Evolutionary conservation across 2,329 filamentous ascomycete species (phyloP).

Genomic region (Arthrobotrys sinensis): DNA sequence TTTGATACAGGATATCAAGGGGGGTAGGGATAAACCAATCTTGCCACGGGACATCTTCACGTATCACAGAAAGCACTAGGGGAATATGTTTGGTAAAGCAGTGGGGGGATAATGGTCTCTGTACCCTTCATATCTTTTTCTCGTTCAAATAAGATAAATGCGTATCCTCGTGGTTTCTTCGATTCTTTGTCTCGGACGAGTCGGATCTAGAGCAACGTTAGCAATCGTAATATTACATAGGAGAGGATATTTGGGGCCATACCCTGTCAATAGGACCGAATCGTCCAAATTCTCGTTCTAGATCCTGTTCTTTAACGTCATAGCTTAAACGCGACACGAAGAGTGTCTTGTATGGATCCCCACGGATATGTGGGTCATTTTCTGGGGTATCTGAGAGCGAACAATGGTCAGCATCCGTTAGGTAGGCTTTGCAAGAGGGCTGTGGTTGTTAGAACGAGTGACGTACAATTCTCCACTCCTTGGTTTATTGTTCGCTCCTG

Average conservation of each 20-base stretch:
- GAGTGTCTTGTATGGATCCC: constrained; percentile 94
- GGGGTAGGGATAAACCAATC: constrained; percentile 31
- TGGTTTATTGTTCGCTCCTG: constrained; percentile 77
- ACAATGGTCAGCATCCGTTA: constrained; percentile 58
- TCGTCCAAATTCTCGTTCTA: constrained; percentile 92
- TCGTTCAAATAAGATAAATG: constrained; percentile 95
- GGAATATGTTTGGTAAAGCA: constrained; percentile 63
- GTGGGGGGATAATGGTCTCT: constrained; percentile 69
- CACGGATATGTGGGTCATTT: constrained; percentile 88
- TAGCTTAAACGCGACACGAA: constrained; percentile 93
- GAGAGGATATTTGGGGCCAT: constrained; percentile 66
- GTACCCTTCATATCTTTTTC: constrained; percentile 99
- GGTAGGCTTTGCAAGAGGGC: neutral
- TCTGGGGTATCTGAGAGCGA: constrained; percentile 78
- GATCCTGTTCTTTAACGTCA: constrained; percentile 87
- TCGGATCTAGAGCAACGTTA: constrained; percentile 76
- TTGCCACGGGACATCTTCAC: constrained; percentile 62
- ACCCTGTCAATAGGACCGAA: constrained; percentile 95
- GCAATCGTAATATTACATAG: constrained; percentile 36
- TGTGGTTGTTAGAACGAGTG: neutral
- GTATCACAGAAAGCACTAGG: constrained; percentile 46
- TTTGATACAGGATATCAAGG: constrained; percentile 53
- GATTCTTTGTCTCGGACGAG: constrained; percentile 88
- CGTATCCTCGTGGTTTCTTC: constrained; percentile 89
- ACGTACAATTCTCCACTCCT: constrained; percentile 76